Base-by-base conservation (phyloP, 371 early-diverging fungal genomes). In the Mortierella sp. region DNA sequence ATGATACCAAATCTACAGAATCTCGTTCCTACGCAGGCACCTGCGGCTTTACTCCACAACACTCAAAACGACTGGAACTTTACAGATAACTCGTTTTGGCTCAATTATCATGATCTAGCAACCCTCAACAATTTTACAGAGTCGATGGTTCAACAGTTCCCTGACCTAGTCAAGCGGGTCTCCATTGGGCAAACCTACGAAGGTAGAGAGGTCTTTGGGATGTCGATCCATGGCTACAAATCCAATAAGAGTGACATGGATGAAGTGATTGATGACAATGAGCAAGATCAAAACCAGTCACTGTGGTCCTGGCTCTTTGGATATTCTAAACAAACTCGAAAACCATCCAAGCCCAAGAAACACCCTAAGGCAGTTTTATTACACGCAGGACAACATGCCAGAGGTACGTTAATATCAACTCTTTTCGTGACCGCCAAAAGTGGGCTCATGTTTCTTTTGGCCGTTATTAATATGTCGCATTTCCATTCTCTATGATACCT, bases 111-210 rank as follows among this genome's bases (percentile, higher is more conserved):
- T n/a, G 76, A 80, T 62, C 33, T 80, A 57, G 69, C 58, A 10
- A 80, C 81, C 3, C 65, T 80, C 53, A 80, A 75, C 72, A 75
- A 71, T 47, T 80, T 80, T 59, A 80, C 76, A 32, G 81, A 80
- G 60, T n/a, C 72, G 7, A 72, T 75, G 72, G 69, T 69, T 21
- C 33, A 72, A 24, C 65, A 61, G 24, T 77, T 71, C 68, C 80
- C 86, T 22, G 62, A 86, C 11, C 69, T 86, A 5, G 83, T 77
- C 32, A 67, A 75, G 22, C 72, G 78, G 5, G 73, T 84, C 47
- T 74, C 79, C 1, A 69, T 86, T 47, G 88, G 88, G 13, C 63
- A 81, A 28, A 84, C 87, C 4, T 74, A 76, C 70, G 84, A 86
- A 64, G 85, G 84, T 11, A 76, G 85, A 13, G 80, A 83, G 55